Base-by-base conservation (phyloP, 306 rosid species). In the Biancaea sappan region DNA sequence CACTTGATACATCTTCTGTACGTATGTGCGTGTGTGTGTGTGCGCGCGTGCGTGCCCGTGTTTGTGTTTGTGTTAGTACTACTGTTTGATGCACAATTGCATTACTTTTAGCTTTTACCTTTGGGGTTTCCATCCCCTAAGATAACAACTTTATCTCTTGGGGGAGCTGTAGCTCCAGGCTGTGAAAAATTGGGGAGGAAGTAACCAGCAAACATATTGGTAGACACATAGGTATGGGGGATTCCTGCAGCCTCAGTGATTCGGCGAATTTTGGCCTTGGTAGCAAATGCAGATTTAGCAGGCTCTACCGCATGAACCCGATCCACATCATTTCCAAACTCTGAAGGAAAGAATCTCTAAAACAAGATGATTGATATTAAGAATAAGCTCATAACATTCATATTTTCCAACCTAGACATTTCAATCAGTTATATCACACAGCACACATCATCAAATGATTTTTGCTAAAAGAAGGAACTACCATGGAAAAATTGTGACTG, bases 41-140 rank as follows among this genome's bases (percentile, higher is more conserved):
- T n/a, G n/a, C n/a, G n/a, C n/a, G n/a, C n/a, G n/a, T n/a, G n/a
- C n/a, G n/a, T n/a, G n/a, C n/a, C n/a, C n/a, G n/a, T n/a, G n/a
- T n/a, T n/a, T n/a, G n/a, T n/a, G n/a, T 5, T 16, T 5, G 12
- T 50, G 21, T 54, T 61, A 54, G 14, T 24, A 44, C 16, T 13
- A 32, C 28, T 34, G 14, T 0, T 12, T 53, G 61, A 41, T 12
- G 6, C 21, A 24, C 12, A 41, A 12, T 2, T 41, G 15, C n/a
- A n/a, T n/a, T 13, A 15, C 34, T 18, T 50, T 19, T 0, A 35
- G 31, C 41, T 19, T 35, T 13, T 66, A 82, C 89, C 87, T 77
- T 87, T 84, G 76, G 63, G 44, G 65, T 84, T 87, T 75, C 89
- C 89, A 79, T 87, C 87, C 35, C 91, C 89, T 0, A 61, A 12